These are phyloP conservation scores for Prunus mira DNA, from an alignment of 306 rosid genomes.

Conservation along the genomic window DNA sequence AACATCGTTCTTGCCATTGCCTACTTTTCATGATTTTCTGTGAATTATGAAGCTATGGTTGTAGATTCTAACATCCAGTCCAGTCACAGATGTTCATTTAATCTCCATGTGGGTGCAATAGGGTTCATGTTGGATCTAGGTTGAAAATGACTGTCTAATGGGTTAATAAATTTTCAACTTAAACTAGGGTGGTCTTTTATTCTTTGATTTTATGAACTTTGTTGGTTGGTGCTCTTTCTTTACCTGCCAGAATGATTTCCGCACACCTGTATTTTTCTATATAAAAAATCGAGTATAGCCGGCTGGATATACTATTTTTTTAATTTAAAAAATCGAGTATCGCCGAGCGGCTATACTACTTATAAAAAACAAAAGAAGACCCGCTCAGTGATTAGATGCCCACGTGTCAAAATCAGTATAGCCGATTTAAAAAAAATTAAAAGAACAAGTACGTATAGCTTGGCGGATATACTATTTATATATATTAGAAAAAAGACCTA, in stretches of 20 bases:
- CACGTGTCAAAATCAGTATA: too few species aligned
- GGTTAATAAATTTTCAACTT: neutral
- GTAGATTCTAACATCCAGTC: neutral
- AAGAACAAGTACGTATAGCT: too few species aligned
- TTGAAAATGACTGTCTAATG: neutral
- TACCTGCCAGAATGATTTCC: neutral
- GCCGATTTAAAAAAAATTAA: too few species aligned
- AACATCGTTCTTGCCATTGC: neutral
- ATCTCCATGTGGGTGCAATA: neutral
- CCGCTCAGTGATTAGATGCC: too few species aligned
- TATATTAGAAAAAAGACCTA: too few species aligned
- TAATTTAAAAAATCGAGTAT: too few species aligned
- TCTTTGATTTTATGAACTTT: neutral
- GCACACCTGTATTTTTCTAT: neutral
- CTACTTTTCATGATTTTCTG: neutral
- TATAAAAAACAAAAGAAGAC: too few species aligned
- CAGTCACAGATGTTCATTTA: neutral
- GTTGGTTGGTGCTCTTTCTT: neutral
- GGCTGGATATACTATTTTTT: too few species aligned
- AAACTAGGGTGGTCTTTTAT: neutral
- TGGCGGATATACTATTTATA: too few species aligned
- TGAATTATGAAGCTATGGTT: neutral
- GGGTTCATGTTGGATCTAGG: neutral
- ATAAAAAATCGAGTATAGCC: too few species aligned
- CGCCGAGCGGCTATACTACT: too few species aligned